Base-by-base conservation (phyloP, 805 yeast genomes). In the Cyberlindnera saturnus region DNA sequence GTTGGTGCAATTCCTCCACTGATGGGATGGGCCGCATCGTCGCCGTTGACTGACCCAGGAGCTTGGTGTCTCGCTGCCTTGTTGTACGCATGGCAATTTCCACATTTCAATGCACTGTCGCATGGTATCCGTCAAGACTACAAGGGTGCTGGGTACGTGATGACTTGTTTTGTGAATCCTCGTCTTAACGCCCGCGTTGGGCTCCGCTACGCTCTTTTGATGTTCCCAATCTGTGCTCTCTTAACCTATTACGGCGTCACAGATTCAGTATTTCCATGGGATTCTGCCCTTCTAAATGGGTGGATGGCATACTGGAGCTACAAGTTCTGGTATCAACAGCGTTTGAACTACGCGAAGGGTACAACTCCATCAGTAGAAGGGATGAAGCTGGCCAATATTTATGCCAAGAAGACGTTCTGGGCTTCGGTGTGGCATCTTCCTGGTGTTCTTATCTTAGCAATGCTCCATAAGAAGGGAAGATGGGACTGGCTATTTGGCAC, bases 1-100 rank as follows among this genome's bases (percentile, higher is more conserved):
- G 99, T 93, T 4, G 99, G 99, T 4, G 99, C 97, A 0, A 86
- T 93, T 38, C 99, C 99, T 0, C 99, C 99, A 17, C 72, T 93
- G 40, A 93, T 93, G 99, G 99, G 99, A 3, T 93, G 99, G 99
- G 96, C 96, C 2, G 88, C 91, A 0, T 85, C 96, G 11, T 79
- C 87, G 4, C 77, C 89, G 1, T 65, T 90, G 32, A 52, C 74
- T 3, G 86, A 88, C 49, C 96, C 98, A 0, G 97, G 93, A 7
- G 95, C 95, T 4, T 91, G 98, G 98, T 80, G 90, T 58, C 68
- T 93, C 19, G 97, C 97, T 1, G 87, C 84, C 0, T 66, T 93
- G 41, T 67, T 93, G 33, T 93, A 86, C 59, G 96, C 97, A 6
- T 93, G 99, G 99, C 99, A 93, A 64, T 93, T 93, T 63, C 99